Evolutionary conservation across 257 asterid genomes (phyloP).

Genomic region (Misopates orontium): DNA sequence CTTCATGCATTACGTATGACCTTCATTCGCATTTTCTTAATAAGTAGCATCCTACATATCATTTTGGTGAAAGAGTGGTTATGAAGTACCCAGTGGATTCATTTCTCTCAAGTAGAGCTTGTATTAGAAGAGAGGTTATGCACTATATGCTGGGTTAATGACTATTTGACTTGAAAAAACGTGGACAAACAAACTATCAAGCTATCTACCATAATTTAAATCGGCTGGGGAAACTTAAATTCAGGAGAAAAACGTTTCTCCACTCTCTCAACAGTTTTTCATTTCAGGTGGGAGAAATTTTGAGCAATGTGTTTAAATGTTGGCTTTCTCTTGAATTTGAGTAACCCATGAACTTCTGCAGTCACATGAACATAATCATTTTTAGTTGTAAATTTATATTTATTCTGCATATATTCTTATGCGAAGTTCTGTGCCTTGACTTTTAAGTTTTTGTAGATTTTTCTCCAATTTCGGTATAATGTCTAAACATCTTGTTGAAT

Average conservation of each 20-base stretch:
- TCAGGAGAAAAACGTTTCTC: neutral
- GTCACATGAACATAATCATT: neutral
- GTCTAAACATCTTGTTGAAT: neutral
- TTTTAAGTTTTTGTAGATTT: slow-evolving; percentile 7
- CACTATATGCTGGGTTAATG: neutral
- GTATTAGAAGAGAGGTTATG: neutral
- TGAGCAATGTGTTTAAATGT: slow-evolving; percentile 3
- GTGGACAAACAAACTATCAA: slow-evolving; percentile 3
- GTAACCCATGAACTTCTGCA: neutral
- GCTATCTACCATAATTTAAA: neutral
- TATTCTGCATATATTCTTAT: neutral
- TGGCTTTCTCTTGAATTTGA: neutral
- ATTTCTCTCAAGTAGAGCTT: slow-evolving; percentile 12
- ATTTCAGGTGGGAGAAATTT: slow-evolving; percentile 17
- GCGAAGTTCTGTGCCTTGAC: neutral
- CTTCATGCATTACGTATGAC: too few species aligned
- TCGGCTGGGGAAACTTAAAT: slow-evolving; percentile 4
- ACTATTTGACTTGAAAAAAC: neutral
- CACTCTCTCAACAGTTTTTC: slow-evolving; percentile 6
- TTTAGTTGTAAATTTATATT: neutral
- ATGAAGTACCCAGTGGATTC: neutral
- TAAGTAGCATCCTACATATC: slow-evolving; percentile 8
- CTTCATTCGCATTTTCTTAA: slow-evolving; percentile 12
- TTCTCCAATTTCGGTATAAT: slow-evolving; percentile 1
- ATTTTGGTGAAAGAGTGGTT: slow-evolving; percentile 17